phyloP scores from a whole-genome alignment of 352 stramenopile genomes.

The Detonula confervacea region DNA sequence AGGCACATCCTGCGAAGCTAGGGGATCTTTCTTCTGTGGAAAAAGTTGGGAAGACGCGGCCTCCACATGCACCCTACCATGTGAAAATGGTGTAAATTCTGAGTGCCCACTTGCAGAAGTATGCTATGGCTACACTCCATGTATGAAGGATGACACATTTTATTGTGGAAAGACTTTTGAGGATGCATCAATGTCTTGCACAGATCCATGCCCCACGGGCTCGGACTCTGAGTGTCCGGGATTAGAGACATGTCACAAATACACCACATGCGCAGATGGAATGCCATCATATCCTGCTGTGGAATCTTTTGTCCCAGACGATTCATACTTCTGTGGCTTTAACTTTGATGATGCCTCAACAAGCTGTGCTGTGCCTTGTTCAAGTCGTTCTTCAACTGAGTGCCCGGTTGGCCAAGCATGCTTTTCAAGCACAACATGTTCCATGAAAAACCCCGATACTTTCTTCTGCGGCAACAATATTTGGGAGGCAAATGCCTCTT shows the following conservation, averaged over 20 bases:
- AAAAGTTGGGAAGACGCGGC: slow-evolving; percentile 73
- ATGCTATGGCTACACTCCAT: slow-evolving; percentile 83
- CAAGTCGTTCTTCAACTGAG: slow-evolving; percentile 19
- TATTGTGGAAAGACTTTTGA: slow-evolving; percentile 52
- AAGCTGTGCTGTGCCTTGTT: slow-evolving; percentile 22
- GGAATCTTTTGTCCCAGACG: slow-evolving; percentile 1
- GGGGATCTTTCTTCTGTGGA: slow-evolving; percentile 65
- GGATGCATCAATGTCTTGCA: slow-evolving; percentile 36
- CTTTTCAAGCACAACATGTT: slow-evolving; percentile 32
- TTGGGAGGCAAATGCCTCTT: slow-evolving; percentile 23
- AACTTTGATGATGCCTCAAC: slow-evolving; percentile 32
- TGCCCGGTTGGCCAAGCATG: slow-evolving; percentile 34
- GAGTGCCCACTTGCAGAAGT: slow-evolving; percentile 70
- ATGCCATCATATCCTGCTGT: slow-evolving; percentile 16
- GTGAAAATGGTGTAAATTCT: slow-evolving; percentile 55
- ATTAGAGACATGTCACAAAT: slow-evolving; percentile 47
- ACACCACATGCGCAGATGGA: slow-evolving; percentile 50
- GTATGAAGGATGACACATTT: slow-evolving; percentile 48
- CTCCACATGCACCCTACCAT: slow-evolving; percentile 62
- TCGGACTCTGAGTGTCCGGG: slow-evolving; percentile 38
- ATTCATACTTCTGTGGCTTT: slow-evolving; percentile 30
- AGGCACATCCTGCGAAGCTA: slow-evolving; percentile 34
- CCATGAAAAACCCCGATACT: slow-evolving; percentile 16
- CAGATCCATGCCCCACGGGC: slow-evolving; percentile 32
- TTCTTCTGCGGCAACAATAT: slow-evolving; percentile 34